Conservation (phyloP, 2,329 filamentous ascomycete genomes). For the Colletotrichum cuscutae region DNA sequence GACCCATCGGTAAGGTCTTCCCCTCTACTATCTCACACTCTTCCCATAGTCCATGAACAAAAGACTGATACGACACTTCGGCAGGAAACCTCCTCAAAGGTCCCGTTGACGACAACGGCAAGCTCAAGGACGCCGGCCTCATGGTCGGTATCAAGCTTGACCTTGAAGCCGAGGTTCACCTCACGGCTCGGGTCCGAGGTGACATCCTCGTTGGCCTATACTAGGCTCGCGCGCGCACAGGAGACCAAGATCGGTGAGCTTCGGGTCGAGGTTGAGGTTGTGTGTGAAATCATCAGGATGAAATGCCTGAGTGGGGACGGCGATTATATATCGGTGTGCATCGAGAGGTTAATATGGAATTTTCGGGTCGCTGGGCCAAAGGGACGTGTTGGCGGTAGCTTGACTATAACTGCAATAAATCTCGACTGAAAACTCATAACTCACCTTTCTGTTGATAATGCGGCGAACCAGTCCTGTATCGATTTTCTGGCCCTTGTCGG, state of each 20-base stretch:
- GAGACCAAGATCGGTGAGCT: background rate
- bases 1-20: conserved; percentile 40
- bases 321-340: background rate
- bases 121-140: conserved; percentile 66
- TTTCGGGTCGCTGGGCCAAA: background rate
- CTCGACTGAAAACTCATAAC: background rate
- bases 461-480: background rate
- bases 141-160: conserved; percentile 72
- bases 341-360: background rate
- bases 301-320: background rate
- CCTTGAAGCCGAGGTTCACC: conserved; percentile 70
- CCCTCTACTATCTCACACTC: no score
- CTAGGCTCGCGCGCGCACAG: conserved; percentile 42
- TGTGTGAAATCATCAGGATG: background rate
- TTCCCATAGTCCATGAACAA: background rate
- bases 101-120: conserved; percentile 66
- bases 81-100: conserved; percentile 65
- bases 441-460: no score
- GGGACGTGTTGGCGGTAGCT: background rate
- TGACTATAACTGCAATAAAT: background rate
- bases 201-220: conserved; percentile 70
- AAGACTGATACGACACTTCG: background rate
- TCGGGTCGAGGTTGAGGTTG: background rate
- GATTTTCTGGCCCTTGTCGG: no score
- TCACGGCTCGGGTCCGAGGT: conserved; percentile 68